Evolutionary conservation across 192 early-diverging fungal species (phyloP), one percentile per base, ranked within the genome.

Genomic region (Mycoemilia scoparia): DNA sequence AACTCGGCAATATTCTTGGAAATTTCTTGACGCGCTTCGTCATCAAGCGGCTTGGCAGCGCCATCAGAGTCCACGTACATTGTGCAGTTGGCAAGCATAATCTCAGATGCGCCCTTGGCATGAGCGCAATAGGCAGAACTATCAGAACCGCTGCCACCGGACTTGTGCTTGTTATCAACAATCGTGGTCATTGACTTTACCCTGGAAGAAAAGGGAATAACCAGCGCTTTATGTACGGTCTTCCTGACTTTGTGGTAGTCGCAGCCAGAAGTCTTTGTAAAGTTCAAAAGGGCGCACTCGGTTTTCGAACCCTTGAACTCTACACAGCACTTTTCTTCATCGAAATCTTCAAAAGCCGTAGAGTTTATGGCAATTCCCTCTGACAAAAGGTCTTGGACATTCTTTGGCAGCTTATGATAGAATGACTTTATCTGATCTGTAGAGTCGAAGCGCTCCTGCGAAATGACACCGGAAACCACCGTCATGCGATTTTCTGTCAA

Each of bases 131-230:
- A 43, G 38, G 50, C 41, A n/a, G 39, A 27, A n/a, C n/a, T n/a
- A n/a, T n/a, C n/a, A n/a, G n/a, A n/a, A n/a, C n/a, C n/a, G n/a
- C n/a, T n/a, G n/a, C n/a, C n/a, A 24, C 39, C 36, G 11, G 29
- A 23, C 5, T 46, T 32, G 2, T 51, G 41, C 7, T 51, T 32
- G 1, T 46, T 27, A 19, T 68, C 62, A 10, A 76, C 54, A 36
- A 79, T 48, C 3, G 76, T 77, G 10, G 78, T 70, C 89, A 93
- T 93, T 35, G 81, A 67, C 70, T 97, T 97, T 33, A 74, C 70
- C 43, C 79, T 67, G 7, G 84, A 89, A 19, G 74, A 74, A 67
- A 97, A 97, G 24, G 92, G 87, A 34, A 76, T 75, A 20, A 90
- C 60, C 27, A 79, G 72, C 10, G 66, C 60, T n/a, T 71, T 38